phyloP scores from a whole-genome alignment of 495 filamentous ascomycete genomes.

The Durotheca rogersii region DNA sequence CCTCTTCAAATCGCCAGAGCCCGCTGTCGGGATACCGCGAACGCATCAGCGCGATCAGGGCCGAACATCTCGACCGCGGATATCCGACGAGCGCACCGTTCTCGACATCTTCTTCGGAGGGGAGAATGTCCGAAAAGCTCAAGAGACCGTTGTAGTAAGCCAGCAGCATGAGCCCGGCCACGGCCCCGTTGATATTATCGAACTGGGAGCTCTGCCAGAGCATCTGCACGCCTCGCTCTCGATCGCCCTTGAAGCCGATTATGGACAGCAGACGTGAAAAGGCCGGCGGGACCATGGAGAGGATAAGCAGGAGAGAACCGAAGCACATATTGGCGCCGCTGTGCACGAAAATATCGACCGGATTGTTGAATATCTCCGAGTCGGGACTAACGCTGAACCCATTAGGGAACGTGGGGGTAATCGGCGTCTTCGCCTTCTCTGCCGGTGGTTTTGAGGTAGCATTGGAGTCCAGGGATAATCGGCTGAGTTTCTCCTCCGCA shows the following conservation, averaged over 20 bases:
- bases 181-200: constrained; percentile 85
- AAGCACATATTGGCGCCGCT: constrained; percentile 88
- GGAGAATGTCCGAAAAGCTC: constrained; percentile 84
- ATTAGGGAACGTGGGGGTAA: not conserved
- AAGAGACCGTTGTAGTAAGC: constrained; percentile 86
- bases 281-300: constrained; percentile 88
- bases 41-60: constrained; percentile 73
- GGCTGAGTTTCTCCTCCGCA: constrained; percentile 18
- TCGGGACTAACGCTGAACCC: constrained; percentile 30
- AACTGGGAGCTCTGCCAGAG: constrained; percentile 92
- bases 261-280: constrained; percentile 82
- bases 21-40: constrained; percentile 75
- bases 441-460: constrained; percentile 3
- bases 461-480: constrained; percentile 24
- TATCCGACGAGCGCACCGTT: constrained; percentile 61
- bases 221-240: constrained; percentile 76
- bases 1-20: constrained; percentile 90
- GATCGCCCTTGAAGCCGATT: constrained; percentile 90
- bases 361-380: constrained; percentile 58
- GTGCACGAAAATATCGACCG: constrained; percentile 82
- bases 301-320: constrained; percentile 77
- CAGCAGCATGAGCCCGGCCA: constrained; percentile 78
- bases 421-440: not conserved
- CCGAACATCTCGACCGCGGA: constrained; percentile 66
- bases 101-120: constrained; percentile 55